Percentiles rank a stretch among this genome's conserved stretches.
Conservation (phyloP, 805 yeast species). For the Blastobotrys peoriensis region DNA sequence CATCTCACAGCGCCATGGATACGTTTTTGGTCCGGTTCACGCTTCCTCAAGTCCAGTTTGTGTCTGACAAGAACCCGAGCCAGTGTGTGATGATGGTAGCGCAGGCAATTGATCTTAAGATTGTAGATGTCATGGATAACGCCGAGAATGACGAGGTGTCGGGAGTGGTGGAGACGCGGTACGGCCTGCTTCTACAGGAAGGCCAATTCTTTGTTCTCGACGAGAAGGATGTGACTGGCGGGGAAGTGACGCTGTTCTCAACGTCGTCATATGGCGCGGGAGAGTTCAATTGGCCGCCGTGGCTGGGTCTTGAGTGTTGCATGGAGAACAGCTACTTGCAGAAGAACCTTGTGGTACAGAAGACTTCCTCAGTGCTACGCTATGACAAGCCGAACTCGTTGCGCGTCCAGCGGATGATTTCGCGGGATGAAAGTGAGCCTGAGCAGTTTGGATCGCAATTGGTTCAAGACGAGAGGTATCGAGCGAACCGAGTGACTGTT, state of each 20-base stretch:
- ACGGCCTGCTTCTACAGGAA: slow-evolving; percentile 59
- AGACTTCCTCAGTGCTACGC: slow-evolving; percentile 56
- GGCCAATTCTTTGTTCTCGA: slow-evolving; percentile 69
- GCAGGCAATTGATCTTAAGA: slow-evolving; percentile 62
- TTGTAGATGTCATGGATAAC: slow-evolving; percentile 52
- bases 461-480: slow-evolving; percentile 18
- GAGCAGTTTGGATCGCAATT: slow-evolving; percentile 18
- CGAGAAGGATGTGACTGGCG: slow-evolving; percentile 40
- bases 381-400: slow-evolving; percentile 50
- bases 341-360: slow-evolving; percentile 52
- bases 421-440: not conserved
- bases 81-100: slow-evolving; percentile 66
- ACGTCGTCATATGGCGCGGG: slow-evolving; percentile 50
- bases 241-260: slow-evolving; percentile 41
- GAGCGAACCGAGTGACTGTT: slow-evolving; percentile 45
- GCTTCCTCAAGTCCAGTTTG: slow-evolving; percentile 78
- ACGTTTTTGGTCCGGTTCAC: slow-evolving; percentile 62
- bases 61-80: slow-evolving; percentile 45
- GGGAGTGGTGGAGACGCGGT: slow-evolving; percentile 54
- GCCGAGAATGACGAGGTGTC: slow-evolving; percentile 37
- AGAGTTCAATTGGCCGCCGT: slow-evolving; percentile 72
- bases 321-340: slow-evolving; percentile 45
- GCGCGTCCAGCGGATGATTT: slow-evolving; percentile 29
- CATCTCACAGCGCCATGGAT: slow-evolving; percentile 33
- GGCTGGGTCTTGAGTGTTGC: slow-evolving; percentile 71